phyloP scores from a whole-genome alignment of 164 flowering plant species.

The Piper longum region DNA sequence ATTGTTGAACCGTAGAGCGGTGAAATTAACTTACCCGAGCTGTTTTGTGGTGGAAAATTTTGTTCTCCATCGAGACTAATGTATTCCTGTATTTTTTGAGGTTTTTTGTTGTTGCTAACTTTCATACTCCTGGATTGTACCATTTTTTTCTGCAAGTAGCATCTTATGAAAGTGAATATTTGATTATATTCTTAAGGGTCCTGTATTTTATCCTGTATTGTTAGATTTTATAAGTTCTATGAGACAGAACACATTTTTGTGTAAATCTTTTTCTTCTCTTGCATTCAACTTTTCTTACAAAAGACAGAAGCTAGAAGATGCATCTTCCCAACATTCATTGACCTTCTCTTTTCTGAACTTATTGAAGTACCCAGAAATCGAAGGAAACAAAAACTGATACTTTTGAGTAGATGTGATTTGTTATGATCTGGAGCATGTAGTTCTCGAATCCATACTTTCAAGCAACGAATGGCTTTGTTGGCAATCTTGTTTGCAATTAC shows the following conservation, averaged over 20 bases:
- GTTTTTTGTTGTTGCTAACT: slow-evolving; percentile 6
- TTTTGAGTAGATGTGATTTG: background rate
- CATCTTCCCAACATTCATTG: background rate
- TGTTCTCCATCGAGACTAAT: slow-evolving; percentile 13
- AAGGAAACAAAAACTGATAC: background rate
- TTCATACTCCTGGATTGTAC: slow-evolving; percentile 13
- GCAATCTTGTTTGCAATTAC: no score
- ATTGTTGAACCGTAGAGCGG: slow-evolving; percentile 1
- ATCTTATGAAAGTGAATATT: slow-evolving; percentile 9
- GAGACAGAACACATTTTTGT: background rate
- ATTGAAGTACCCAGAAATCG: background rate
- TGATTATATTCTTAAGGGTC: background rate
- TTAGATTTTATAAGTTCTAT: background rate
- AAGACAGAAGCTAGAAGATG: no score
- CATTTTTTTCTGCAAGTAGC: slow-evolving; percentile 7
- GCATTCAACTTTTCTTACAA: background rate
- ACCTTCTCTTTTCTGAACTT: background rate
- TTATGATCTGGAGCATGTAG: background rate
- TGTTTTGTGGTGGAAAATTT: slow-evolving; percentile 27
- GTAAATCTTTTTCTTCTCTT: background rate
- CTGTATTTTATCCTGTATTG: no score
- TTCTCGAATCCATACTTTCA: background rate
- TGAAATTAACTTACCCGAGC: slow-evolving; percentile 19
- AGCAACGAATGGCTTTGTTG: background rate
- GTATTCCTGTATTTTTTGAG: slow-evolving; percentile 19